Evolutionary conservation across 768 basidiomycete genomes (phyloP).

Genomic region (Holtermannia corniformis): DNA sequence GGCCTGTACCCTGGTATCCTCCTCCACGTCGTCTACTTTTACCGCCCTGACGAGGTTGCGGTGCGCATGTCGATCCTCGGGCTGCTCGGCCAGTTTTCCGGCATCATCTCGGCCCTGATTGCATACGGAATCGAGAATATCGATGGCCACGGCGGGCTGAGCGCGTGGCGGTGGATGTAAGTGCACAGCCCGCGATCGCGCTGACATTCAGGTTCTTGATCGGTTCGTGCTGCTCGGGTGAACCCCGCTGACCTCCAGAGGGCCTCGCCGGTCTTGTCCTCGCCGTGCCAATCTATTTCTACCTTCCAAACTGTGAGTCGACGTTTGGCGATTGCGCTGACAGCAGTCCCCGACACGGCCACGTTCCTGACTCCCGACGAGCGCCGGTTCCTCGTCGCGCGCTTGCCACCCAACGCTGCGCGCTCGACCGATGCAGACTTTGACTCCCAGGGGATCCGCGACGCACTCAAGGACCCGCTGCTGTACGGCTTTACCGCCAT

Average conservation of each 20-base stretch:
- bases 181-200: too few species aligned
- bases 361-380: slow-evolving; percentile 25
- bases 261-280: slow-evolving; percentile 7
- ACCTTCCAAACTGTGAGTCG: slow-evolving; percentile 7
- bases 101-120: slow-evolving; percentile 19
- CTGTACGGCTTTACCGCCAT: slow-evolving; percentile 6
- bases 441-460: slow-evolving; percentile 8
- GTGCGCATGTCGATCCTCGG: not conserved
- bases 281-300: slow-evolving; percentile 4
- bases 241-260: too few species aligned
- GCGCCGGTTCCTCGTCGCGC: slow-evolving; percentile 16
- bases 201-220: too few species aligned
- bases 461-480: slow-evolving; percentile 13
- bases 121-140: slow-evolving; percentile 21
- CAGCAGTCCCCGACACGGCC: slow-evolving; percentile 13
- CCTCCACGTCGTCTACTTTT: slow-evolving; percentile 20
- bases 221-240: not conserved
- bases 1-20: slow-evolving; percentile 23
- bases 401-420: slow-evolving; percentile 18
- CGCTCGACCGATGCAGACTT: slow-evolving; percentile 18
- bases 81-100: slow-evolving; percentile 12
- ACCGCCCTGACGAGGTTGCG: slow-evolving; percentile 25
- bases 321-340: not conserved
- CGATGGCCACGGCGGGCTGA: slow-evolving; percentile 12
- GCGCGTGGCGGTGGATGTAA: slow-evolving; percentile 21